phyloP scores from a whole-genome alignment of 176 grass and related monocot species.

The Eleusine indica region DNA sequence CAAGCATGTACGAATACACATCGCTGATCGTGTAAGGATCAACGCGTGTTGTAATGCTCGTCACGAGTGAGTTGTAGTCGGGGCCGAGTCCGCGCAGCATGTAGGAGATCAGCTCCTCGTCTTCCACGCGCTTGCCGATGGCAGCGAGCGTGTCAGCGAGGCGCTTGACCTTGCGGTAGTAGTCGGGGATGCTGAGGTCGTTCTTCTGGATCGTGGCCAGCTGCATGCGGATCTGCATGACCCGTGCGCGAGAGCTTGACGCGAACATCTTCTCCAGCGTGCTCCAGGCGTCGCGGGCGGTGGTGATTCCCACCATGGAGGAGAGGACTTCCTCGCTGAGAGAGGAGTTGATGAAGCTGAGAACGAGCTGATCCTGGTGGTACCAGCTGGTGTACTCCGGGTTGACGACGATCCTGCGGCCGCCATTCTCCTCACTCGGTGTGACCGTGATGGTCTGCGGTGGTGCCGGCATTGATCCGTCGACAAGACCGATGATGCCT shows the following conservation, averaged over 20 bases:
- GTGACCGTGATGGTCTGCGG: neutral
- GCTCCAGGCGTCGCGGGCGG: neutral
- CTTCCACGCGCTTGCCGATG: too few species aligned
- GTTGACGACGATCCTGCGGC: neutral
- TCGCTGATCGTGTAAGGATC: too few species aligned
- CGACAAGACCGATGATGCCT: neutral
- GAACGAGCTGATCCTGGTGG: neutral
- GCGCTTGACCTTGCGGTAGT: slow-evolving; percentile 12
- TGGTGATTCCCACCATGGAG: neutral
- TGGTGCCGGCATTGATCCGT: neutral
- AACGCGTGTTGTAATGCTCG: too few species aligned
- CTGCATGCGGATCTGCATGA: neutral
- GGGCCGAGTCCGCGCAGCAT: too few species aligned
- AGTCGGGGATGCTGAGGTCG: neutral
- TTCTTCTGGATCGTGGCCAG: neutral
- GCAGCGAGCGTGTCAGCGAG: too few species aligned
- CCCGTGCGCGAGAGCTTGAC: neutral
- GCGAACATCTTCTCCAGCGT: slow-evolving; percentile 11
- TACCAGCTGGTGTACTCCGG: slow-evolving; percentile 2
- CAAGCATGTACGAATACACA: too few species aligned
- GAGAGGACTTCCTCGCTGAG: neutral
- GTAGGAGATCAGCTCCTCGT: too few species aligned
- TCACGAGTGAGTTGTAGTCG: too few species aligned
- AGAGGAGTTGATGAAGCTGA: neutral
- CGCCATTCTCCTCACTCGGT: neutral